Conservation (phyloP, 2,329 filamentous ascomycete species). For the Aspergillus puulaauensis region DNA sequence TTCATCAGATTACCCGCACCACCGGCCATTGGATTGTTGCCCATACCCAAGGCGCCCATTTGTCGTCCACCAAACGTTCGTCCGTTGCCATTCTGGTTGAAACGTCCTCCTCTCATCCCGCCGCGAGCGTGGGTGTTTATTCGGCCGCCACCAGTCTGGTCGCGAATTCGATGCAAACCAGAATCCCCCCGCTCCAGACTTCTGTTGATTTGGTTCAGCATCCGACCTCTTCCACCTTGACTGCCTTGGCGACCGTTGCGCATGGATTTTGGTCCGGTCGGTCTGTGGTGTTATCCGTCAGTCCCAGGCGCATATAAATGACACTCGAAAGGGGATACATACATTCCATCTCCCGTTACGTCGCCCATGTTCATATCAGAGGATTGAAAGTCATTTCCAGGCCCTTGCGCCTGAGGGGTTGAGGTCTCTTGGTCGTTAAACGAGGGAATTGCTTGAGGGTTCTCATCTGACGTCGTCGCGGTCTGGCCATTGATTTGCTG, state of each 20-base stretch:
- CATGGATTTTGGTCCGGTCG: conserved; percentile 94
- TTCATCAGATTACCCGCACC: conserved; percentile 43
- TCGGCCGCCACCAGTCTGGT: conserved; percentile 66
- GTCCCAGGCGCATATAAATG: conserved; percentile 22
- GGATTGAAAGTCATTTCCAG: conserved; percentile 55
- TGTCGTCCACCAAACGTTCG: conserved; percentile 50
- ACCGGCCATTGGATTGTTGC: conserved; percentile 37
- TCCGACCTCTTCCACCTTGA: conserved; percentile 67
- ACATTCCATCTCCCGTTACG: conserved; percentile 43
- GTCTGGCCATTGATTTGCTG: conserved; percentile 58
- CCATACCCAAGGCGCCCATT: conserved; percentile 45
- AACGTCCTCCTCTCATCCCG: conserved; percentile 71
- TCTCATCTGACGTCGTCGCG: conserved; percentile 28
- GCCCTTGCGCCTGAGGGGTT: conserved; percentile 5
- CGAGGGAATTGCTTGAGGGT: conserved; percentile 32
- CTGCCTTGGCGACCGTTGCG: conserved; percentile 60
- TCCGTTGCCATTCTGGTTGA: conserved; percentile 40
- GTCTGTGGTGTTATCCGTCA: conserved; percentile 57
- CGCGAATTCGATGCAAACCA: conserved; percentile 77
- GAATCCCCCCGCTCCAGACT: conserved; percentile 78
- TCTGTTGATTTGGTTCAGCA: conserved; percentile 82
- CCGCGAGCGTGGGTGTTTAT: conserved; percentile 76
- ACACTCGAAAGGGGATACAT: conserved; percentile 18
- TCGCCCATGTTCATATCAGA: conserved; percentile 78
- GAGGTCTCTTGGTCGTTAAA: conserved; percentile 37